phyloP scores from a whole-genome alignment of 164 flowering plant genomes.

The Akebia trifoliata region DNA sequence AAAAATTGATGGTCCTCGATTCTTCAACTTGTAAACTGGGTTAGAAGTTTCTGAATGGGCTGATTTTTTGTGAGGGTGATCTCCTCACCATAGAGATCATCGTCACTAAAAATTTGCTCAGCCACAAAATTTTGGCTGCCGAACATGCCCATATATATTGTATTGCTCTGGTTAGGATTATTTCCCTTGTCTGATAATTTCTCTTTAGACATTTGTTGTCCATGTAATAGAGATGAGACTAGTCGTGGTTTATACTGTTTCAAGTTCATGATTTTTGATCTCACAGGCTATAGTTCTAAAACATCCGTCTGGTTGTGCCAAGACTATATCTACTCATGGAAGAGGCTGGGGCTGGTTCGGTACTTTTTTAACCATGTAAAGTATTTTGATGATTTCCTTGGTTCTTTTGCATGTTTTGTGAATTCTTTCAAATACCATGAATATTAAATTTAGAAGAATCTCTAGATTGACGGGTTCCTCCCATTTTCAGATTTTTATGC shows the following conservation, averaged over 20 bases:
- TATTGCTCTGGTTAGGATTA: too few relatives aligned
- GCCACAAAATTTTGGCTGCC: too few relatives aligned
- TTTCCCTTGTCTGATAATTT: neutral
- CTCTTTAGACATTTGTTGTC: too few relatives aligned
- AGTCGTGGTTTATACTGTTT: neutral
- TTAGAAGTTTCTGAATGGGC: too few relatives aligned
- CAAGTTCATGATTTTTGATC: conserved; percentile 7
- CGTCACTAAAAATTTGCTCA: too few relatives aligned
- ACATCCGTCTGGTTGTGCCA: conserved; percentile 95
- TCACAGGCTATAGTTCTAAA: conserved; percentile 55
- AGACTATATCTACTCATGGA: conserved; percentile 42
- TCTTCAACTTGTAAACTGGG: too few relatives aligned
- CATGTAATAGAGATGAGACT: too few relatives aligned
- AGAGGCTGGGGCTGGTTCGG: conserved; percentile 81
- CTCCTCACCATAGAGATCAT: too few relatives aligned
- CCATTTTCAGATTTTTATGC: conserved; percentile 54
- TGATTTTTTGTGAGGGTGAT: too few relatives aligned
- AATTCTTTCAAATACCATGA: conserved; percentile 3
- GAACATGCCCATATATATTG: too few relatives aligned
- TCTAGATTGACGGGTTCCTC: conserved; percentile 5
- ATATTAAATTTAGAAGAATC: neutral
- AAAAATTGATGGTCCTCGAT: too few relatives aligned
- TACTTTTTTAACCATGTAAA: conserved; percentile 54
- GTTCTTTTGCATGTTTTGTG: neutral
- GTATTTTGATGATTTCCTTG: conserved; percentile 14